Evolutionary conservation across 257 asterid genomes (phyloP).

Genomic region (Thymus quinquecostatus): DNA sequence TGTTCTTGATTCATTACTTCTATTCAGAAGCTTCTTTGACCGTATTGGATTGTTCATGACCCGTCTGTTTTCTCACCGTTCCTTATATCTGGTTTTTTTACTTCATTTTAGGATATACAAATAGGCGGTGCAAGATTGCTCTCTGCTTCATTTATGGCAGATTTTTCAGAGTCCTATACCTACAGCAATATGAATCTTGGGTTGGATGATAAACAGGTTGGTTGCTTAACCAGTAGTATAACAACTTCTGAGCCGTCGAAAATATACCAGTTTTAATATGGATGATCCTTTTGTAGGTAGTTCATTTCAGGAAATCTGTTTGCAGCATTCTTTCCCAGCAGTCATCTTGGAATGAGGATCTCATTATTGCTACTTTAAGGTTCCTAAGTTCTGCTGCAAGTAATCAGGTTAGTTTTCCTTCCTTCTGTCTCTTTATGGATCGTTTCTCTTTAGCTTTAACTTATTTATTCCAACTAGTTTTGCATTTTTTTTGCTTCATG

Average conservation of each 20-base stretch:
- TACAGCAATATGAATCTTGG: constrained; percentile 65
- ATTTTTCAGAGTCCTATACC: constrained; percentile 50
- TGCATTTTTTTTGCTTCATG: background rate
- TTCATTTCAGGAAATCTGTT: constrained; percentile 57
- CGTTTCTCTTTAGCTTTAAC: constrained; percentile 12
- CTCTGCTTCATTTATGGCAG: constrained; percentile 60
- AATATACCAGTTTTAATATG: constrained; percentile 26
- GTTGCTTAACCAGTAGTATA: constrained; percentile 19
- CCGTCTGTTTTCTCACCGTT: constrained; percentile 14
- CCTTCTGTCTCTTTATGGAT: constrained; percentile 12
- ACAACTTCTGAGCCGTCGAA: constrained; percentile 24
- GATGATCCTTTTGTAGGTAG: constrained; percentile 56
- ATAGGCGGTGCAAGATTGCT: constrained; percentile 75
- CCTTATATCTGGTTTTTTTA: constrained; percentile 24
- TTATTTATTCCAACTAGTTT: background rate
- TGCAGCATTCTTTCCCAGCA: constrained; percentile 64
- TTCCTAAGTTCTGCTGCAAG: constrained; percentile 77
- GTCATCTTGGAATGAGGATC: constrained; percentile 63
- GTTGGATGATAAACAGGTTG: constrained; percentile 88
- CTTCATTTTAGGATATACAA: constrained; percentile 71
- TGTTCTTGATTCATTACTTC: constrained; percentile 15
- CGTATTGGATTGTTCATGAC: constrained; percentile 4
- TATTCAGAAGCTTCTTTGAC: constrained; percentile 10
- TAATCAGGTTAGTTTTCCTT: constrained; percentile 60
- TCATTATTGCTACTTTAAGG: constrained; percentile 57